phyloP scores from a whole-genome alignment of 2,329 filamentous ascomycete genomes.

The Thielaviopsis punctulata region DNA sequence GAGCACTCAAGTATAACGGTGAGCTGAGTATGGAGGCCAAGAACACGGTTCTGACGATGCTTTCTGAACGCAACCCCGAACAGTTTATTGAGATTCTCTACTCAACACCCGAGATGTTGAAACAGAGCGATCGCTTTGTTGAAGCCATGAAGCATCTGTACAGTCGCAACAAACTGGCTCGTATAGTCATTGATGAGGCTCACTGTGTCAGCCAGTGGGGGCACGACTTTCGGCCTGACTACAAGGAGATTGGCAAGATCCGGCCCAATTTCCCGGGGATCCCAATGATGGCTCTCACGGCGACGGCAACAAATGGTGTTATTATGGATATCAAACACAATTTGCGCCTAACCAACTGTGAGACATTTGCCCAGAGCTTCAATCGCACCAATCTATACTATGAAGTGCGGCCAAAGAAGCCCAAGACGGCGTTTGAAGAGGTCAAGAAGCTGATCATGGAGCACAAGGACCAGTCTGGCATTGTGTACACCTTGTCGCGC shows the following conservation, averaged over 20 bases:
- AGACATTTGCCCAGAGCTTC: constrained; percentile 81
- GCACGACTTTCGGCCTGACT: constrained; percentile 92
- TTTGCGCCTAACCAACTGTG: constrained; percentile 62
- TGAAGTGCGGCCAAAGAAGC: constrained; percentile 58
- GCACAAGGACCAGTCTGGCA: constrained; percentile 55
- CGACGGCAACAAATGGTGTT: constrained; percentile 86
- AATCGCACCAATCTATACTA: constrained; percentile 92
- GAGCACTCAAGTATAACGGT: constrained; percentile 67
- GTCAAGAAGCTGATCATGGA: constrained; percentile 52
- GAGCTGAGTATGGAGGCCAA: constrained; percentile 49
- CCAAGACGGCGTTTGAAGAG: constrained; percentile 28
- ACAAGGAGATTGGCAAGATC: constrained; percentile 68
- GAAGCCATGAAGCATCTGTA: constrained; percentile 52
- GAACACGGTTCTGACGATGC: constrained; percentile 44
- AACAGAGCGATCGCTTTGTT: constrained; percentile 55
- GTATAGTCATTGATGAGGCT: constrained; percentile 95
- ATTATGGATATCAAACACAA: constrained; percentile 85
- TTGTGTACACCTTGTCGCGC: constrained; percentile 82
- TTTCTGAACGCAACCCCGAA: constrained; percentile 50
- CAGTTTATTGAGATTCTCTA: constrained; percentile 75
- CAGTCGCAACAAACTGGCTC: constrained; percentile 53
- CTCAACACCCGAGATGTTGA: constrained; percentile 93
- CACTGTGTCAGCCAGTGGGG: constrained; percentile 99
- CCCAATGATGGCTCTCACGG: constrained; percentile 86
- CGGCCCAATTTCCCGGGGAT: constrained; percentile 57